Conservation (phyloP, 257 asterid species). For the Paulownia fortunei region DNA sequence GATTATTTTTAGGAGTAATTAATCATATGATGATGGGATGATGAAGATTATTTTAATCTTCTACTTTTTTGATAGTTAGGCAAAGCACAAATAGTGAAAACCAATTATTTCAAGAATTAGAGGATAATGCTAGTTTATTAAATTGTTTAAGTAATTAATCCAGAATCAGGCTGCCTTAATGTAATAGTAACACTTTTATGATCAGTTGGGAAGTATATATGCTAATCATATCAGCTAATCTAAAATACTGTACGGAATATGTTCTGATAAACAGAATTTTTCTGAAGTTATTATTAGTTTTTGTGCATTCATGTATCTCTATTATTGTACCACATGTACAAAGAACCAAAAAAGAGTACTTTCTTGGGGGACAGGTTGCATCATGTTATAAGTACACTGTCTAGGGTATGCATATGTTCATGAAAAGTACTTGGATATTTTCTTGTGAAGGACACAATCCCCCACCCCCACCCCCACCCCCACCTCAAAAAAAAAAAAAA, state of each 20-base stretch:
- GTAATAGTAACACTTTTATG: background rate
- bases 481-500: background rate
- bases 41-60: background rate
- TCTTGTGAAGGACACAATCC: background rate
- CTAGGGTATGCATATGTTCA: background rate
- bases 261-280: constrained; percentile 29
- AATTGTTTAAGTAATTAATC: background rate
- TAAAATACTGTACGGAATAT: constrained; percentile 47
- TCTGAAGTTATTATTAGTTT: background rate
- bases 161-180: background rate
- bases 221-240: constrained; percentile 28
- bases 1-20: too few species aligned
- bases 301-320: background rate
- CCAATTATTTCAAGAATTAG: background rate
- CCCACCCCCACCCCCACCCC: background rate
- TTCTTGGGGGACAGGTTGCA: constrained; percentile 36
- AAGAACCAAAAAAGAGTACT: constrained; percentile 16
- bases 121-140: background rate
- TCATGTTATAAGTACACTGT: constrained; percentile 30
- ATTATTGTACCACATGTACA: background rate
- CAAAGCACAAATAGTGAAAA: background rate
- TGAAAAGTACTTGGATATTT: constrained; percentile 33
- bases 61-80: background rate
- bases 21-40: background rate
- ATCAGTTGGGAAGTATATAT: constrained; percentile 27